phyloP scores from a whole-genome alignment of 1,284 basidiomycete genomes.

The Cerrena zonata region DNA sequence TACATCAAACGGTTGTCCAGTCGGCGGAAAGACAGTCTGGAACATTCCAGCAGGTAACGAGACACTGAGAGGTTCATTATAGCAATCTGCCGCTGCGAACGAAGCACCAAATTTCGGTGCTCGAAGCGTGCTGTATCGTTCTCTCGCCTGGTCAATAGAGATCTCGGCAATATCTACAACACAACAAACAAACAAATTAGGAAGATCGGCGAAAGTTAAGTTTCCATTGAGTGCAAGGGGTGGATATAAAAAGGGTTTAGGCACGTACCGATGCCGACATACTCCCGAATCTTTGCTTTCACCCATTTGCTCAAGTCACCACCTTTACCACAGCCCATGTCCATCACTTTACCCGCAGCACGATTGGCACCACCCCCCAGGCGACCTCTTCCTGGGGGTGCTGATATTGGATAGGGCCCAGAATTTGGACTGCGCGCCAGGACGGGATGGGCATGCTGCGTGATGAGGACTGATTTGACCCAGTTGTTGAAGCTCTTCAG shows the following conservation, averaged over 20 bases:
- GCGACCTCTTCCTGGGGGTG: neutral
- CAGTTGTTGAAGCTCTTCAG: slow-evolving; percentile 99
- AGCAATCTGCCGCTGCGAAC: slow-evolving; percentile 90
- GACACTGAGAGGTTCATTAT: slow-evolving; percentile 63
- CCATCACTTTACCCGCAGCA: slow-evolving; percentile 72
- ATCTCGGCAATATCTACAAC: slow-evolving; percentile 82
- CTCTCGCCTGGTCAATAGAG: slow-evolving; percentile 84
- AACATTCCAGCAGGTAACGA: slow-evolving; percentile 60
- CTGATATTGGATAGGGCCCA: slow-evolving; percentile 3
- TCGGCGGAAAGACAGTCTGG: slow-evolving; percentile 24
- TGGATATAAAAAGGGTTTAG: neutral
- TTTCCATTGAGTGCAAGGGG: neutral
- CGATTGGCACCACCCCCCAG: slow-evolving; percentile 31
- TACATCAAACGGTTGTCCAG: slow-evolving; percentile 70
- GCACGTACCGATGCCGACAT: slow-evolving; percentile 80
- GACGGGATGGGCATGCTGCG: slow-evolving; percentile 71
- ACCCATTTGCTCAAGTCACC: slow-evolving; percentile 96
- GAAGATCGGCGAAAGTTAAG: slow-evolving; percentile 2
- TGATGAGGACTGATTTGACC: slow-evolving; percentile 93
- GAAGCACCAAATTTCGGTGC: slow-evolving; percentile 62
- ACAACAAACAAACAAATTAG: slow-evolving; percentile 5
- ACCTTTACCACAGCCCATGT: slow-evolving; percentile 97
- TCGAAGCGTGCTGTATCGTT: slow-evolving; percentile 50
- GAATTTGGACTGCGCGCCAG: slow-evolving; percentile 34
- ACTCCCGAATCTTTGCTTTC: slow-evolving; percentile 76